Conservation (phyloP, 768 basidiomycete genomes). For the Rossbeevera mucosa region DNA sequence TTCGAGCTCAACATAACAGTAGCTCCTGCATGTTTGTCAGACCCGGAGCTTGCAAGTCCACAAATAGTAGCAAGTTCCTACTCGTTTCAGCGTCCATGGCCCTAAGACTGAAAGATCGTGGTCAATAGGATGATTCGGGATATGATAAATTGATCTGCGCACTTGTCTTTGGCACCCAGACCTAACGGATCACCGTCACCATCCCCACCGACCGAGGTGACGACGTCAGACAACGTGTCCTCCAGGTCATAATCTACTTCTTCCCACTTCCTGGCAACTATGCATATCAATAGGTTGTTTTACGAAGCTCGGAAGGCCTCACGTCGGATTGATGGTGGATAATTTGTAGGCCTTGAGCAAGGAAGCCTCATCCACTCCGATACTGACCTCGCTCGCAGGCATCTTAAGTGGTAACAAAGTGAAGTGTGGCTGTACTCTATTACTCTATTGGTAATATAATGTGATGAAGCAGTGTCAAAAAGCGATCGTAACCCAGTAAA, state of each 20-base stretch:
- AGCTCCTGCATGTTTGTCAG: constrained; percentile 48
- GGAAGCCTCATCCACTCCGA: constrained; percentile 73
- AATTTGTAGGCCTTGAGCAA: constrained; percentile 88
- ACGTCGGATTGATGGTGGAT: constrained; percentile 73
- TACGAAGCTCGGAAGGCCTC: constrained; percentile 17
- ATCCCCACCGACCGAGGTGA: constrained; percentile 57
- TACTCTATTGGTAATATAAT: constrained; percentile 6
- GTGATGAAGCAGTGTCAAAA: constrained; percentile 8
- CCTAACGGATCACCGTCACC: constrained; percentile 76
- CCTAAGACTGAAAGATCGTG: constrained; percentile 40
- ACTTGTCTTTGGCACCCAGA: constrained; percentile 62
- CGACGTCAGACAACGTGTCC: constrained; percentile 65
- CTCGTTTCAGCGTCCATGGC: constrained; percentile 78
- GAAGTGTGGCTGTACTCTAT: constrained; percentile 19
- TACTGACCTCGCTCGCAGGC: constrained; percentile 49
- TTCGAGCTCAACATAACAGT: constrained; percentile 86
- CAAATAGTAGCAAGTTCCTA: constrained; percentile 29
- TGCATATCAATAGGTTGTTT: constrained; percentile 4
- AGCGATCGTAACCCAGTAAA: background rate
- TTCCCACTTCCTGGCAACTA: constrained; percentile 70
- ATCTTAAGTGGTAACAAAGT: constrained; percentile 3
- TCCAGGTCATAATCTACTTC: constrained; percentile 82
- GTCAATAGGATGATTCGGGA: constrained; percentile 2
- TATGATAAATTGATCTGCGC: constrained; percentile 19
- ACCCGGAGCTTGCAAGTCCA: constrained; percentile 2